These are phyloP conservation scores for Irpex rosettiformis DNA, from an alignment of 1,284 basidiomycete species.

Conservation along the genomic window DNA sequence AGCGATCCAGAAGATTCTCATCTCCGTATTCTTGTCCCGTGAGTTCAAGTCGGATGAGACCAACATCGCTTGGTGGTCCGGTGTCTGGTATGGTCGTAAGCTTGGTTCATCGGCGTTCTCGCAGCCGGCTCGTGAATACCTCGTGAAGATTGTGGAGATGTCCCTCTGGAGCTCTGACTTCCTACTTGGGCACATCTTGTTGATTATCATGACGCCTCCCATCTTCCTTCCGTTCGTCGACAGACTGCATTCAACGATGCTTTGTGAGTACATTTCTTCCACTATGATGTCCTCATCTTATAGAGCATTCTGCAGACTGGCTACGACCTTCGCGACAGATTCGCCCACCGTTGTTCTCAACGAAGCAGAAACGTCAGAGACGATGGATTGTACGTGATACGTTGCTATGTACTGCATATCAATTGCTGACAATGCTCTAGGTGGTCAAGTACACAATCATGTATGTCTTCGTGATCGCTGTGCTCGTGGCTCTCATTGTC, in stretches of 20 bases:
- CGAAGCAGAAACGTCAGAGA: constrained; percentile 87
- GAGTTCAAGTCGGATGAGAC: constrained; percentile 98
- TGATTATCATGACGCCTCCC: constrained; percentile 83
- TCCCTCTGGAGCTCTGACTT: constrained; percentile 93
- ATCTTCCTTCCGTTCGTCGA: constrained; percentile 86
- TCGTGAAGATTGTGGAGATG: constrained; percentile 98
- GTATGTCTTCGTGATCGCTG: constrained; percentile 76
- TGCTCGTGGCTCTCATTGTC: constrained; percentile 80
- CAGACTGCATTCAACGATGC: constrained; percentile 86
- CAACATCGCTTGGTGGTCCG: constrained; percentile 98
- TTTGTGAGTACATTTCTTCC: constrained; percentile 52
- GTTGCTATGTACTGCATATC: neutral
- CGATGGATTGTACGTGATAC: constrained; percentile 76
- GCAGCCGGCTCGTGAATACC: constrained; percentile 92
- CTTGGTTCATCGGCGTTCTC: constrained; percentile 86
- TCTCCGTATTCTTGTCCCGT: constrained; percentile 88
- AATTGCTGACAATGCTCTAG: constrained; percentile 30
- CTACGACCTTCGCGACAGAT: constrained; percentile 91
- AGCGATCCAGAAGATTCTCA: constrained; percentile 89
- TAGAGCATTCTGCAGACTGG: constrained; percentile 57
- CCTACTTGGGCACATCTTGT: constrained; percentile 75
- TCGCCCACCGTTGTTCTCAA: constrained; percentile 91
- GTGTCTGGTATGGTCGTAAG: constrained; percentile 94
- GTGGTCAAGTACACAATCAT: constrained; percentile 81
- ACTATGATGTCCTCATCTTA: constrained; percentile 15